Evolutionary conservation across 306 rosid species (phyloP).

Genomic region (Nissolia schottii): DNA sequence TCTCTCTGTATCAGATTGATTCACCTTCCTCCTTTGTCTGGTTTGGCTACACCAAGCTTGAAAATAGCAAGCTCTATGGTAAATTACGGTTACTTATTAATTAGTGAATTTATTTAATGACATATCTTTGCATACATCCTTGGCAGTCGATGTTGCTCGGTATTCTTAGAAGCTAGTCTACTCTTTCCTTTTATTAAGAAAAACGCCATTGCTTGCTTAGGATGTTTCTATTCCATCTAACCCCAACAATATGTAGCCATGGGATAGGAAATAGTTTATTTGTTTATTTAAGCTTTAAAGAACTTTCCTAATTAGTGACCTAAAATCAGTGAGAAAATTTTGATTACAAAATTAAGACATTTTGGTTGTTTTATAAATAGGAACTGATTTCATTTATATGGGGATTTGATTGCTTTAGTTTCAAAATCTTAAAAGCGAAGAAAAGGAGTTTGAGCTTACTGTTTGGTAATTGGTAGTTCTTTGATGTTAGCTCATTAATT

Average conservation of each 20-base stretch:
- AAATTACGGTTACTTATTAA: not conserved
- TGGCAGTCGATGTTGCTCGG: not conserved
- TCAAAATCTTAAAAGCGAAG: too few species aligned
- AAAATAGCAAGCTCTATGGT: not conserved
- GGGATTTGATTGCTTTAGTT: too few species aligned
- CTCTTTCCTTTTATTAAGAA: not conserved
- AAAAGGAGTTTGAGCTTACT: too few species aligned
- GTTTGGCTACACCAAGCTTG: not conserved
- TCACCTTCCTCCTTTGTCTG: not conserved
- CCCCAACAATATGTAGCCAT: not conserved
- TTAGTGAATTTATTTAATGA: not conserved
- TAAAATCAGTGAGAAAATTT: too few species aligned
- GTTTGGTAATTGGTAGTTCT: too few species aligned
- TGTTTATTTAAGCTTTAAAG: too few species aligned
- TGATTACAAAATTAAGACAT: too few species aligned
- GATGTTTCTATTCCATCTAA: too few species aligned
- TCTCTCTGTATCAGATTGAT: not conserved
- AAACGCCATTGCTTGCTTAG: not conserved
- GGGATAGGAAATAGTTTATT: not conserved
- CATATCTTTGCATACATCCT: not conserved
- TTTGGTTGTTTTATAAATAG: too few species aligned
- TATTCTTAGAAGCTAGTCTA: not conserved
- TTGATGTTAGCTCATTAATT: too few species aligned
- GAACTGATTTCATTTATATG: too few species aligned
- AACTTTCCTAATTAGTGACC: too few species aligned